phyloP scores from a whole-genome alignment of 345 rosid species.

The Pugionium cornutum region DNA sequence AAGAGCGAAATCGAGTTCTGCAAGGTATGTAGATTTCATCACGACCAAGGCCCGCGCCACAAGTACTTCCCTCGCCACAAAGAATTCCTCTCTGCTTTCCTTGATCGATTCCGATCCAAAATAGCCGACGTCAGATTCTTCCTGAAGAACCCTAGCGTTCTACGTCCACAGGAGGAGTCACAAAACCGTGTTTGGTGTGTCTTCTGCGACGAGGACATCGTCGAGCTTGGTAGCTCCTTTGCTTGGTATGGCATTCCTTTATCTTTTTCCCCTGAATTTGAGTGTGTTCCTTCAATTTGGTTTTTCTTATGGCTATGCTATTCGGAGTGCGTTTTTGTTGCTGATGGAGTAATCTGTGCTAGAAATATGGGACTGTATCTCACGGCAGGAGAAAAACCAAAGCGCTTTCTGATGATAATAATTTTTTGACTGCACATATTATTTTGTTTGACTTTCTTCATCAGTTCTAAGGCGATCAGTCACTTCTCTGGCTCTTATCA shows the following conservation, averaged over 20 bases:
- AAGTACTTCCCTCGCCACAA: conserved; percentile 80
- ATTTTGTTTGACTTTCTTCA: conserved; percentile 11
- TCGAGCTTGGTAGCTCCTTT: conserved; percentile 63
- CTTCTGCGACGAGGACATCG: conserved; percentile 71
- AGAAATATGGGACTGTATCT: conserved; percentile 2
- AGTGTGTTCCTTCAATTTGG: background rate
- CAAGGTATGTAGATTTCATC: conserved; percentile 67
- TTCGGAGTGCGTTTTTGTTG: background rate
- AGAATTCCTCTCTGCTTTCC: conserved; percentile 53
- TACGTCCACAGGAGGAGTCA: conserved; percentile 57
- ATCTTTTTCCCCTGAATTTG: background rate
- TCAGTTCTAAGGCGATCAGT: conserved; percentile 63
- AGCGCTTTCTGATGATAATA: background rate
- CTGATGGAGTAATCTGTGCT: background rate
- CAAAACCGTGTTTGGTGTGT: conserved; percentile 77
- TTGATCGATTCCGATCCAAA: conserved; percentile 63
- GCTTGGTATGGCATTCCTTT: conserved; percentile 54
- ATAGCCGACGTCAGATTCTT: conserved; percentile 62
- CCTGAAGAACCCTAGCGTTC: conserved; percentile 58
- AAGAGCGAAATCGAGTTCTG: conserved; percentile 63
- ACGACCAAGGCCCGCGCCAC: conserved; percentile 70
- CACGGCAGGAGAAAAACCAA: background rate
- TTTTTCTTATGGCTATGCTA: background rate
- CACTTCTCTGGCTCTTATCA: conserved; percentile 72
- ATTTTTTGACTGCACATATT: background rate